Conservation (phyloP, 108 stramenopile genomes). For the Cyclotella distinguenda region DNA sequence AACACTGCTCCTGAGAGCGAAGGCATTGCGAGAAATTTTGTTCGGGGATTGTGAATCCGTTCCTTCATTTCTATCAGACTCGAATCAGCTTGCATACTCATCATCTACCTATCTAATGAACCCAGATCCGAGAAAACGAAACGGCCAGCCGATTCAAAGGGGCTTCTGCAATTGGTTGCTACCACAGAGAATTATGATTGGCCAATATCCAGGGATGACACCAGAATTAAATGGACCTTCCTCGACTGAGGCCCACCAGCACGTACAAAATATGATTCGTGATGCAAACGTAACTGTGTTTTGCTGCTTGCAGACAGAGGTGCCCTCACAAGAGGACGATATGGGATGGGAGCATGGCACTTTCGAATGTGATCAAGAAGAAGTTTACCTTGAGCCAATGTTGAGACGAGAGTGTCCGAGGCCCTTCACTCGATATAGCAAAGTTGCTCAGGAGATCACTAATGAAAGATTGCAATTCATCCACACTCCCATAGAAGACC, state of each 20-base stretch:
- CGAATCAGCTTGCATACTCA: slow-evolving; percentile 33
- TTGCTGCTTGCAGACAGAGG: slow-evolving; percentile 63
- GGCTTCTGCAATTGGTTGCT: slow-evolving; percentile 75
- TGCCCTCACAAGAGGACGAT: slow-evolving; percentile 58
- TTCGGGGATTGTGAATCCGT: slow-evolving; percentile 10
- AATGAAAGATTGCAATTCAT: slow-evolving; percentile 31
- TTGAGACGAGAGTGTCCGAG: slow-evolving; percentile 50
- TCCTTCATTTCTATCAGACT: slow-evolving; percentile 30
- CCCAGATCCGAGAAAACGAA: not conserved
- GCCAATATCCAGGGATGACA: slow-evolving; percentile 67
- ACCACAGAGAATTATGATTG: slow-evolving; percentile 66
- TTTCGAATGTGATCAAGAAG: not conserved
- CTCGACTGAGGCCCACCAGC: slow-evolving; percentile 32
- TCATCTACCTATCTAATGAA: slow-evolving; percentile 36
- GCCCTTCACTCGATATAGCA: slow-evolving; percentile 58
- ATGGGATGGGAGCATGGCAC: slow-evolving; percentile 27
- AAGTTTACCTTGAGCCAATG: slow-evolving; percentile 45
- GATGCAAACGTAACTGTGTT: slow-evolving; percentile 48
- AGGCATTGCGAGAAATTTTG: slow-evolving; percentile 13
- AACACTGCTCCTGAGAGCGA: slow-evolving; percentile 14
- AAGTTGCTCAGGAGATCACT: slow-evolving; percentile 36
- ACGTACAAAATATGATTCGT: slow-evolving; percentile 48
- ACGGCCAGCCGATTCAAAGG: slow-evolving; percentile 12
- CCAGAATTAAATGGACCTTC: slow-evolving; percentile 56
- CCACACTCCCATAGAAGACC: slow-evolving; percentile 64